Base-by-base conservation (phyloP, 257 asterid genomes). In the Nicotiana paniculata region DNA sequence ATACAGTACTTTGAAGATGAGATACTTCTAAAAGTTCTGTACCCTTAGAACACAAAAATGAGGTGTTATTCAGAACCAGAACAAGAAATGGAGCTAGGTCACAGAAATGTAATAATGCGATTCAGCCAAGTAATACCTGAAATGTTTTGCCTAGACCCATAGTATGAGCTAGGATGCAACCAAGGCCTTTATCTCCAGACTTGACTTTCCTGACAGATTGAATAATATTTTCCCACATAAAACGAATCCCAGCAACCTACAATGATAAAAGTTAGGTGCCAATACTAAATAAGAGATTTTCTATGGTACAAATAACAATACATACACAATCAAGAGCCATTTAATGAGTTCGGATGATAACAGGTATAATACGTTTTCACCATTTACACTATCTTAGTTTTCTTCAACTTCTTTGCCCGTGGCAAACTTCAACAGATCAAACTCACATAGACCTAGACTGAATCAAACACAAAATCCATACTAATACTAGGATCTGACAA, bases 151-250 rank as follows among this genome's bases (percentile, higher is more conserved):
- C 99, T 79, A 96, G 86, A 80, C 99, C 99, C 99, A 96, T 96
- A 33, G 97, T 96, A 90, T 96, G 99, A n/a, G 99, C 99, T 80
- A 96, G 92, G 84, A 96, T 94, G 93, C 99, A 96, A 83, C 98
- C 98, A 85, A 96, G 97, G 80, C 99, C 99, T 88, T 90, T 94
- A 87, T 96, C 97, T 78, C 97, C 97, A 72, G 97, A 89, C 88
- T 93, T 93, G 82, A 91, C 98, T 84, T 87, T 91, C 55, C 90
- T 87, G 81, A 91, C 93, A 28, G 98, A 96, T 79, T 94, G 97
- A 80, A 96, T 86, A 74, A 94, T 93, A 82, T 94, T 96, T 87
- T 96, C 94, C 99, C 99, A 96, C 93, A 96, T 92, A 87, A 96
- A 96, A 77, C 99, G 90, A 87, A 96, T 92, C 69, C 99, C 99